A percentile compares a stretch with the other conserved stretches of the same genome.
These are phyloP conservation scores for Magnusiomyces sp. DNA, from an alignment of 1,139 yeast genomes.

Conservation along the genomic window DNA sequence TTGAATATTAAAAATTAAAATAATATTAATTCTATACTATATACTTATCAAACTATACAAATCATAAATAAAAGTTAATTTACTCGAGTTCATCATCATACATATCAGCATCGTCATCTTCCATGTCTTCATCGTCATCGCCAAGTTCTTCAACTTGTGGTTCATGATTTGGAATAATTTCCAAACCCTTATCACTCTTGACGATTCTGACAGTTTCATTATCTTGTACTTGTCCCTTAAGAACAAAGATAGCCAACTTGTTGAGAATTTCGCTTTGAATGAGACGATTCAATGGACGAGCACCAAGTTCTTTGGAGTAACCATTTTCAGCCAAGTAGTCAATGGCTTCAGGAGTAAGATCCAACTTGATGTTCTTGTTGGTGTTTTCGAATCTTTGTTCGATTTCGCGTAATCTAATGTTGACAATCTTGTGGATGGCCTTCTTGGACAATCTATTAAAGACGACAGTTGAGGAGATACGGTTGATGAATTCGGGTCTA, in stretches of 20 bases:
- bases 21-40: neutral
- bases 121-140: conserved; percentile 6
- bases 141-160: conserved; percentile 1
- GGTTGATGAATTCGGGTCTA: conserved; percentile 95
- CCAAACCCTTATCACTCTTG: conserved; percentile 51
- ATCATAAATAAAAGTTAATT: too few relatives aligned
- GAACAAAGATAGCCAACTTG: conserved; percentile 75
- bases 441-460: conserved; percentile 87
- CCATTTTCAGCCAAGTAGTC: conserved; percentile 71
- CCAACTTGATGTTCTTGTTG: conserved; percentile 66
- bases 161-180: conserved; percentile 81
- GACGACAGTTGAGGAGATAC: conserved; percentile 85
- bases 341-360: conserved; percentile 63
- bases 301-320: conserved; percentile 89
- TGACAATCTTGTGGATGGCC: conserved; percentile 87
- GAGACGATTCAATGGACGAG: conserved; percentile 91
- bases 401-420: conserved; percentile 72
- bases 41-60: neutral
- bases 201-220: conserved; percentile 73
- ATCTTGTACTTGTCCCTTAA: conserved; percentile 80
- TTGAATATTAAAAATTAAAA: too few relatives aligned
- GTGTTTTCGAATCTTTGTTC: conserved; percentile 76
- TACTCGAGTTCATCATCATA: conserved; percentile 46
- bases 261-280: conserved; percentile 79
- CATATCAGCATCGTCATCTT: conserved; percentile 34